Percentiles rank a stretch among this genome's conserved stretches.
Evolutionary conservation across 2,329 filamentous ascomycete genomes (phyloP).

Genomic region (Drechslerella dactyloides): DNA sequence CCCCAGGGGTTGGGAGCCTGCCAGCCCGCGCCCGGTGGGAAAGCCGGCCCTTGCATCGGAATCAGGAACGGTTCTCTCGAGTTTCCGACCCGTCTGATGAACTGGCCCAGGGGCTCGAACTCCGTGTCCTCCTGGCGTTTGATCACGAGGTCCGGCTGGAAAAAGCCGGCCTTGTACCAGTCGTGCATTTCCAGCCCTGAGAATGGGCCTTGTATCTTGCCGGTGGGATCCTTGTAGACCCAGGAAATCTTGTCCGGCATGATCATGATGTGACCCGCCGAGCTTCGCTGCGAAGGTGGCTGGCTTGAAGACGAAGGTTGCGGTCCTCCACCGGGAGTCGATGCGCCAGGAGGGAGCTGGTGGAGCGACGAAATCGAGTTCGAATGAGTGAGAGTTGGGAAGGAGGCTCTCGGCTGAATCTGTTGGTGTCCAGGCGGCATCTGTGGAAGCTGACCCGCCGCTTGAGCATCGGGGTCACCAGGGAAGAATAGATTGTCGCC

Average conservation of each 20-base stretch:
- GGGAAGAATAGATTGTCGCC: slow-evolving; percentile 53
- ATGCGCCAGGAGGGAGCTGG: slow-evolving; percentile 14
- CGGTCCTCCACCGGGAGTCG: slow-evolving; percentile 17
- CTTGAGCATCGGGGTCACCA: slow-evolving; percentile 35
- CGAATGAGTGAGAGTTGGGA: slow-evolving; percentile 30
- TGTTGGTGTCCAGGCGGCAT: slow-evolving; percentile 13
- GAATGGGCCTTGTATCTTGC: slow-evolving; percentile 89
- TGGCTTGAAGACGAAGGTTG: slow-evolving; percentile 25
- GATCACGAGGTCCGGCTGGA: slow-evolving; percentile 89
- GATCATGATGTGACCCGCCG: slow-evolving; percentile 86
- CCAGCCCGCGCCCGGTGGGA: slow-evolving; percentile 46
- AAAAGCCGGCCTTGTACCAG: slow-evolving; percentile 99
- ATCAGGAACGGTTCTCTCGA: slow-evolving; percentile 97
- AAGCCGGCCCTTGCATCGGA: slow-evolving; percentile 84
- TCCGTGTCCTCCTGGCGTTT: slow-evolving; percentile 93
- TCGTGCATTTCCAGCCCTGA: slow-evolving; percentile 99
- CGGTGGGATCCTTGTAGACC: slow-evolving; percentile 96
- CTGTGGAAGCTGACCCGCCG: slow-evolving; percentile 47
- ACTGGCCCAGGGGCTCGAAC: slow-evolving; percentile 91
- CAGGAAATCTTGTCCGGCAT: slow-evolving; percentile 99
- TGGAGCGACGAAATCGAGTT: slow-evolving; percentile 41
- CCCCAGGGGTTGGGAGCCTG: slow-evolving; percentile 58
- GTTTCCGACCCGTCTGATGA: slow-evolving; percentile 94
- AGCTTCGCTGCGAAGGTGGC: slow-evolving; percentile 65
- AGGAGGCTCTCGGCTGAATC: slow-evolving; percentile 31